Conservation (phyloP, 2,329 filamentous ascomycete species). For the Colletotrichum australisinense region DNA sequence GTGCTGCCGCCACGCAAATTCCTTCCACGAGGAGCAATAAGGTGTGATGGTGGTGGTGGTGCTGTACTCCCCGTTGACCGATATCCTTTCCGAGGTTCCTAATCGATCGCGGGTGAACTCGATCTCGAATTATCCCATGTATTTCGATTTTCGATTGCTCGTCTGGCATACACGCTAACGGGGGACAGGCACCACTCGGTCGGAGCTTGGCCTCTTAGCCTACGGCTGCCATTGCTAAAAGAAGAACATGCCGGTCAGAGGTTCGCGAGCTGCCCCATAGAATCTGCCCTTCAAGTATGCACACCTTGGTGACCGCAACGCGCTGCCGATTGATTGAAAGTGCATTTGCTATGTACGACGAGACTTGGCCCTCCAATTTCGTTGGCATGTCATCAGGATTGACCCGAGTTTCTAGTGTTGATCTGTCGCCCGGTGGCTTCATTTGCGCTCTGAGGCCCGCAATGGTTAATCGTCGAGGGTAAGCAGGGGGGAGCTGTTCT, state of each 20-base stretch:
- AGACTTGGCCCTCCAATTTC: background rate
- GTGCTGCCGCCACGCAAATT: background rate
- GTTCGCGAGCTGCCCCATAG: constrained; percentile 31
- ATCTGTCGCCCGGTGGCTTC: background rate
- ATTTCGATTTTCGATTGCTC: constrained; percentile 16
- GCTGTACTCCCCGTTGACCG: background rate
- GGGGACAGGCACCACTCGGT: constrained; percentile 14
- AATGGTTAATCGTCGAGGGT: background rate
- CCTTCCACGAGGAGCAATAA: constrained; percentile 14
- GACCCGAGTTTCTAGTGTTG: background rate
- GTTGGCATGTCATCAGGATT: background rate
- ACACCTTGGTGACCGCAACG: background rate
- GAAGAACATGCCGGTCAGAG: constrained; percentile 21
- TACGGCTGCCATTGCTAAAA: constrained; percentile 30
- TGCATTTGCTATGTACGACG: background rate
- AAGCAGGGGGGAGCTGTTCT: background rate
- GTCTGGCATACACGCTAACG: constrained; percentile 13
- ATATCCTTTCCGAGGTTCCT: constrained; percentile 14
- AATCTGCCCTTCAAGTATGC: background rate
- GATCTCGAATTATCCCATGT: background rate
- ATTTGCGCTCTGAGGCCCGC: background rate
- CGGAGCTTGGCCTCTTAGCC: constrained; percentile 6
- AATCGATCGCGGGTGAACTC: background rate
- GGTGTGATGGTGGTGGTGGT: background rate
- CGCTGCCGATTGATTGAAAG: constrained; percentile 4